Evolutionary conservation across 345 rosid genomes (phyloP).

Genomic region (Boechera divaricarpa): DNA sequence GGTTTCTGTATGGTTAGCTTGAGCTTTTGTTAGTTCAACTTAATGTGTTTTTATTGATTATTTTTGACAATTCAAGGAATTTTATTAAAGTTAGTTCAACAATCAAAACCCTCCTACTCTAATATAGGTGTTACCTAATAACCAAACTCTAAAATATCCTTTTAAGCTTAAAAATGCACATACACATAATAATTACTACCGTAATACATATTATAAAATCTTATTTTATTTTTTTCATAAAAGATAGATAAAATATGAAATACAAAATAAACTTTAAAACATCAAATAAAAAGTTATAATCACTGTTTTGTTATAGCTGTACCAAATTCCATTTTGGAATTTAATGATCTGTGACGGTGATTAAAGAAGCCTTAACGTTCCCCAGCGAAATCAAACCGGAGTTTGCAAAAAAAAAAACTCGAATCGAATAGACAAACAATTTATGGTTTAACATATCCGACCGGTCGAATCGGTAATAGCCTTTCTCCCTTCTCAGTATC

Average conservation of each 20-base stretch:
- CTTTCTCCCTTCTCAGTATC: not conserved
- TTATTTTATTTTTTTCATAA: not conserved
- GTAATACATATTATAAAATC: not conserved
- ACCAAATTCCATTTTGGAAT: too few species aligned
- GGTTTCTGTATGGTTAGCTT: conserved; percentile 18
- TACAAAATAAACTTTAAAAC: not conserved
- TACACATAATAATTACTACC: not conserved
- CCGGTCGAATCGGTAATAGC: conserved; percentile 1
- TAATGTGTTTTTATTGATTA: conserved; percentile 5
- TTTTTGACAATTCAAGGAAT: conserved; percentile 16
- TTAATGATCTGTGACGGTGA: not conserved
- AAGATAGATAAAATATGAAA: not conserved
- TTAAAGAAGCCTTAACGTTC: not conserved
- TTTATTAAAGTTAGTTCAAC: conserved; percentile 32
- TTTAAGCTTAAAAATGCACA: not conserved
- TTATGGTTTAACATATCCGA: not conserved
- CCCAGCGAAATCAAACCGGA: not conserved
- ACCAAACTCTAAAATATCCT: not conserved
- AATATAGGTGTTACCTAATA: conserved; percentile 11
- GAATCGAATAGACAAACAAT: not conserved
- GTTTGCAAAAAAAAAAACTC: not conserved
- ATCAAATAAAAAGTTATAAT: not conserved
- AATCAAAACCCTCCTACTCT: not conserved
- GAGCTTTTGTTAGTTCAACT: conserved; percentile 40
- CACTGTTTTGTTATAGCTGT: not conserved